A percentile compares a stretch with the other conserved stretches of the same genome.
Conservation (phyloP, 2,329 filamentous ascomycete genomes). For the Paecilomyces sp. region DNA sequence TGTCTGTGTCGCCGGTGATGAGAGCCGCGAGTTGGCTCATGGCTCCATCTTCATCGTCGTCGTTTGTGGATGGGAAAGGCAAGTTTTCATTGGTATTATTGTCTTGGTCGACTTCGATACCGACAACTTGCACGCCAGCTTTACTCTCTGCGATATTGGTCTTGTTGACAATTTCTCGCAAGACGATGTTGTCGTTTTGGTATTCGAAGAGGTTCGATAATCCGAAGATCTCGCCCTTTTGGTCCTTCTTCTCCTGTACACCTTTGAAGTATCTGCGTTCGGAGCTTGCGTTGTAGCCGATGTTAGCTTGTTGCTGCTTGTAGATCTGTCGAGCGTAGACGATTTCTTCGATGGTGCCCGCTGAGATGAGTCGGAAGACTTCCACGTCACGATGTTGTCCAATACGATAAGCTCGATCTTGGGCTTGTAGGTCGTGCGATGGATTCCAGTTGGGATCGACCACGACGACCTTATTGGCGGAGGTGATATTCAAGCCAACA, state of each 20-base stretch:
- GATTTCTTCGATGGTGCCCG: slow-evolving; percentile 93
- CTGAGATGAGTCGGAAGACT: slow-evolving; percentile 83
- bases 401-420: slow-evolving; percentile 93
- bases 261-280: slow-evolving; percentile 94
- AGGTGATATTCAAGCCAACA: slow-evolving; percentile 91
- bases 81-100: slow-evolving; percentile 40
- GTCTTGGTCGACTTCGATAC: slow-evolving; percentile 62
- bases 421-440: slow-evolving; percentile 86
- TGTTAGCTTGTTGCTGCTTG: slow-evolving; percentile 98
- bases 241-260: slow-evolving; percentile 72
- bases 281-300: slow-evolving; percentile 85
- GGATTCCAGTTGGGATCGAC: slow-evolving; percentile 98
- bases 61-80: slow-evolving; percentile 16
- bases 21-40: slow-evolving; percentile 66
- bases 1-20: slow-evolving; percentile 40
- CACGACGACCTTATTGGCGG: slow-evolving; percentile 95
- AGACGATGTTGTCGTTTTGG: slow-evolving; percentile 67
- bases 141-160: slow-evolving; percentile 93
- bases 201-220: slow-evolving; percentile 80
- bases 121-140: slow-evolving; percentile 72
- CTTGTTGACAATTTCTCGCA: slow-evolving; percentile 96
- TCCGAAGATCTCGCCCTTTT: slow-evolving; percentile 92
- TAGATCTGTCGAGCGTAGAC: slow-evolving; percentile 97
- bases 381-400: slow-evolving; percentile 90
- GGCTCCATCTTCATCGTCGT: slow-evolving; percentile 56